These are phyloP conservation scores for Fusarium dlaminii DNA, from an alignment of 2,329 filamentous ascomycete genomes.

Conservation along the genomic window DNA sequence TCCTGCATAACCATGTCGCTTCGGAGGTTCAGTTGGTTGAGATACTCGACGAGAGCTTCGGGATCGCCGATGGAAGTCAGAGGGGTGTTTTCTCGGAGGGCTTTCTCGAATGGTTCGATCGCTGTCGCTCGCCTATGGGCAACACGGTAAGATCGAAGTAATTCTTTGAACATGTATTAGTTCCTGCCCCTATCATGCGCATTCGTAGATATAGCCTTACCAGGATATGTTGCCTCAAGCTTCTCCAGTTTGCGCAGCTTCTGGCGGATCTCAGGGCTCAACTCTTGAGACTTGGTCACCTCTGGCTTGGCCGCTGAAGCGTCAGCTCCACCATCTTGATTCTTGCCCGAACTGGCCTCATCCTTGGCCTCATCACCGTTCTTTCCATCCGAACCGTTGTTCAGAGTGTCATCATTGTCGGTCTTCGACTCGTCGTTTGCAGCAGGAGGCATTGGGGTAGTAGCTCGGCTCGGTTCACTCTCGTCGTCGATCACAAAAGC, in stretches of 20 bases:
- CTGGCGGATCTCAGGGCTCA: constrained; percentile 77
- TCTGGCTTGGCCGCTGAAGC: constrained; percentile 22
- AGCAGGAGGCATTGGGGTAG: constrained; percentile 62
- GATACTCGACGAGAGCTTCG: constrained; percentile 84
- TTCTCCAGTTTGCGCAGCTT: constrained; percentile 90
- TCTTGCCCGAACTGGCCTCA: constrained; percentile 33
- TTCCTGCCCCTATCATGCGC: background rate
- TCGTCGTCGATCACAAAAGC: constrained; percentile 89
- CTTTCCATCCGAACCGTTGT: constrained; percentile 37
- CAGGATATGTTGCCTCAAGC: constrained; percentile 86
- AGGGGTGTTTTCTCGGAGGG: constrained; percentile 90
- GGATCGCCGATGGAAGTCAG: constrained; percentile 89
- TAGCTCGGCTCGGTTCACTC: constrained; percentile 71
- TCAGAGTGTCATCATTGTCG: constrained; percentile 24
- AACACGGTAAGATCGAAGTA: constrained; percentile 89
- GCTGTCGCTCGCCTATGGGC: constrained; percentile 87
- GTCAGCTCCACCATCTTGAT: constrained; percentile 27
- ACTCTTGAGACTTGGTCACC: constrained; percentile 54
- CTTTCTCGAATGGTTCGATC: constrained; percentile 93
- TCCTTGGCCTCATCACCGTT: constrained; percentile 8
- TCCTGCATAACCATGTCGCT: constrained; percentile 95
- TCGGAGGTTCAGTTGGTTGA: constrained; percentile 86
- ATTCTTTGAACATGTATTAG: constrained; percentile 58
- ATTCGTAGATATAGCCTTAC: constrained; percentile 54
- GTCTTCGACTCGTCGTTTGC: constrained; percentile 48